Evolutionary conservation across 768 basidiomycete genomes (phyloP), one percentile per base, ranked within the genome.

Genomic region (Agrocybe praecox): DNA sequence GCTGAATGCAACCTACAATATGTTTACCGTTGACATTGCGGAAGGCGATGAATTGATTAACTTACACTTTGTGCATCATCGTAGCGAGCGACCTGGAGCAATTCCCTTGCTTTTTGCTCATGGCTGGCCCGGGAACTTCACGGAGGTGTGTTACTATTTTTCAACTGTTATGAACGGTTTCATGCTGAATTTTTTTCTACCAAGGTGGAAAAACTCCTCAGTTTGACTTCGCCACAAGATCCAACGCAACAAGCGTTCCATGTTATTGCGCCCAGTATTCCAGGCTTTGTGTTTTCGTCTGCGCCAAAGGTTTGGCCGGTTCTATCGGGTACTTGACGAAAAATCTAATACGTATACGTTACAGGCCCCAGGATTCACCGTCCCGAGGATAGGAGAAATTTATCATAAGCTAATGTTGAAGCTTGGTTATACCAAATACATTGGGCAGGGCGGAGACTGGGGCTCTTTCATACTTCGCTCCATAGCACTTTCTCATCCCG

Each of bases 61-160:
- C 33, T 67, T 84, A 6, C 84, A 86, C 58, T 85, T 80, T 57
- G 75, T 83, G 2, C 83, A 84, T 64, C 72, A 80, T 58, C 72
- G 69, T 58, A 82, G 82, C 62, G 58, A 59, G 19, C 50, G 65
- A 3, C 40, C 54, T 0, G 68, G 74, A 42, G 81, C 83, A 0
- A 74, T 84, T 22, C 82, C 84, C 1, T 67, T 86, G 18, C 67
- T 85, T n/a, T 83, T 80, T 61, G 73, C 79, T 12, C 84, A 86
- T 59, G 84, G 84, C 5, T 85, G 84, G 75, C 75, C 73, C 9
- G 74, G 74, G 7, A 72, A 70, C 40, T 74, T 74, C 53, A 67
- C 69, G 7, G 72, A 76, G 72, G 73, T 71, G 43, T 36, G 53
- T 46, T 5, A 14, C 8, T 15, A 19, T 26, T 33, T 33, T 23